Evolutionary conservation across 306 rosid species (phyloP).

Genomic region (Sindora glabra): DNA sequence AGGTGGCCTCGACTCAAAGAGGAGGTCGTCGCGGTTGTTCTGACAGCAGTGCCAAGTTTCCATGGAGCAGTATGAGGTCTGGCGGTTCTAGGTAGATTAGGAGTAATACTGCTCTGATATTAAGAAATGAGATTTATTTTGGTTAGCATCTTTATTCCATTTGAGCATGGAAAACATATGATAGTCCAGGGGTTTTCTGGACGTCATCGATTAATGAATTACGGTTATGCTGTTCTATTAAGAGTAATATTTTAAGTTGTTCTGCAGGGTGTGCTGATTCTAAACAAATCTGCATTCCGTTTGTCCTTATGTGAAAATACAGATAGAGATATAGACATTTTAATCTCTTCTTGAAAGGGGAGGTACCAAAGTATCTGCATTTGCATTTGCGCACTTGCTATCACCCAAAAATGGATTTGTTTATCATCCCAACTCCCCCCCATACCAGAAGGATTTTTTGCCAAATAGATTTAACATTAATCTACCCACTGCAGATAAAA

Average conservation of each 20-base stretch:
- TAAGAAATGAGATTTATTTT: neutral
- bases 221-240: neutral
- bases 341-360: too few species aligned
- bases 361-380: too few species aligned
- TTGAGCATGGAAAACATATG: neutral
- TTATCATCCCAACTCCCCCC: too few species aligned
- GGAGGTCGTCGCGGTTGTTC: too few species aligned
- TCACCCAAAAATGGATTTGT: too few species aligned
- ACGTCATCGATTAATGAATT: neutral
- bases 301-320: too few species aligned
- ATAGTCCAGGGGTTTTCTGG: neutral
- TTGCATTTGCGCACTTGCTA: too few species aligned
- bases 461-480: too few species aligned
- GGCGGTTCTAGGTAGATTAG: constrained; percentile 28
- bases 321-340: too few species aligned
- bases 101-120: neutral
- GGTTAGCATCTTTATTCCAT: neutral
- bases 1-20: neutral
- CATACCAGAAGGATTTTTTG: too few species aligned
- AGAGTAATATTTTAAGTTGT: neutral
- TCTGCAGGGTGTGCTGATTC: neutral
- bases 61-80: constrained; percentile 72
- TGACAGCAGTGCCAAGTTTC: constrained; percentile 43
- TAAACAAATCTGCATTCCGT: constrained; percentile 8
- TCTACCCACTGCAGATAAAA: too few species aligned